Conservation (phyloP, 768 basidiomycete species). For the Mrakia gelida region DNA sequence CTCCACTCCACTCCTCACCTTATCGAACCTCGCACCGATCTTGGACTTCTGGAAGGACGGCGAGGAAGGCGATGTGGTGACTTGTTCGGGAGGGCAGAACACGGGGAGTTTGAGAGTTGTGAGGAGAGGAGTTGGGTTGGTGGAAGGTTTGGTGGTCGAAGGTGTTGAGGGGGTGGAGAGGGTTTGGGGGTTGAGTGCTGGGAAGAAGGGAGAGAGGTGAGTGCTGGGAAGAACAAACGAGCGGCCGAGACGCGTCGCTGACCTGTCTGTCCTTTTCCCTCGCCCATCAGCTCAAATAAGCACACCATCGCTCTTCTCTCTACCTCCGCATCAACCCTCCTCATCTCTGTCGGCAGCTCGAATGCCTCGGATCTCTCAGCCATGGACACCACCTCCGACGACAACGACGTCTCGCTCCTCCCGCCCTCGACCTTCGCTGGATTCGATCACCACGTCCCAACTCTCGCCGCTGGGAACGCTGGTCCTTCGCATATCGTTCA, state of each 20-base stretch:
- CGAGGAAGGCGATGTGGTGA: constrained; percentile 71
- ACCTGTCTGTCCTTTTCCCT: background rate
- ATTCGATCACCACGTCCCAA: constrained; percentile 54
- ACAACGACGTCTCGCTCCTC: constrained; percentile 47
- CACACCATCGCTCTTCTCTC: constrained; percentile 57
- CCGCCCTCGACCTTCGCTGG: constrained; percentile 42
- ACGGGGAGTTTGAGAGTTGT: constrained; percentile 73
- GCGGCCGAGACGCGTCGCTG: background rate
- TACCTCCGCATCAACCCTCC: constrained; percentile 50
- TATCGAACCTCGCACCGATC: constrained; percentile 70
- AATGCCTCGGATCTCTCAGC: background rate
- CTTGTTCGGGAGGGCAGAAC: constrained; percentile 75
- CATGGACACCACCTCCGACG: constrained; percentile 22
- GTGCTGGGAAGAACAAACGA: too few relatives aligned
- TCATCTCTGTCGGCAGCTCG: constrained; percentile 1
- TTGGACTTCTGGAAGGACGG: constrained; percentile 71
- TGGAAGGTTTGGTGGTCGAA: constrained; percentile 57
- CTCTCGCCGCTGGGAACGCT: constrained; percentile 63
- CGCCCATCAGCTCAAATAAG: background rate
- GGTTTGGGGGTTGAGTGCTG: constrained; percentile 54
- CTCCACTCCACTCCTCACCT: constrained; percentile 3
- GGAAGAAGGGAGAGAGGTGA: too few relatives aligned
- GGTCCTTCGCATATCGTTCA: constrained; percentile 62
- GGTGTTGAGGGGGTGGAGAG: constrained; percentile 57
- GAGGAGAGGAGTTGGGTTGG: constrained; percentile 75